These are phyloP conservation scores for Nannizziopsis arthrosporioides DNA, from an alignment of 2,329 filamentous ascomycete genomes.

Conservation along the genomic window DNA sequence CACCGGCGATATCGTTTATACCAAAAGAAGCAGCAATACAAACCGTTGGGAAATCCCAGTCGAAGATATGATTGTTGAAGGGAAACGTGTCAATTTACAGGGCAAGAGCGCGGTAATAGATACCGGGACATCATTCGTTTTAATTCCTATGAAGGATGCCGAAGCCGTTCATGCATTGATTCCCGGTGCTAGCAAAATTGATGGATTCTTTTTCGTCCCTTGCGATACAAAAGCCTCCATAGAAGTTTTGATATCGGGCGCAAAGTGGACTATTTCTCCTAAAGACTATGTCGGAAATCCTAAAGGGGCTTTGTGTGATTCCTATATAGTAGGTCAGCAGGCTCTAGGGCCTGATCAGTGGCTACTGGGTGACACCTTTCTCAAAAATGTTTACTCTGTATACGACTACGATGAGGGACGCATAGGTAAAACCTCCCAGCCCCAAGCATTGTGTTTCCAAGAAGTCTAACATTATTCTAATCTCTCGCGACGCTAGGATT, in stretches of 20 bases:
- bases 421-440: conserved; percentile 22
- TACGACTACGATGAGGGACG: conserved; percentile 58
- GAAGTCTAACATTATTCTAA: background rate
- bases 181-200: conserved; percentile 46
- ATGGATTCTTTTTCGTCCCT: conserved; percentile 57
- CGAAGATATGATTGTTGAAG: conserved; percentile 53
- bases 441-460: background rate
- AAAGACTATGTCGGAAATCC: conserved; percentile 53
- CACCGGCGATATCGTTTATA: conserved; percentile 57
- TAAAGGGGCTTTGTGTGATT: conserved; percentile 38
- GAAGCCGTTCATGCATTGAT: conserved; percentile 56
- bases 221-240: conserved; percentile 54
- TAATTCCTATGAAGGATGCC: conserved; percentile 58
- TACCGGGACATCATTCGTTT: conserved; percentile 69
- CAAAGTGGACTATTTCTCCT: conserved; percentile 53
- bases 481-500: conserved; percentile 7
- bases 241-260: conserved; percentile 55
- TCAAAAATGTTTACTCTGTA: conserved; percentile 81
- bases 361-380: conserved; percentile 74
- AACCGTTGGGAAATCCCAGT: conserved; percentile 64
- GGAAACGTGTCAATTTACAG: conserved; percentile 43
- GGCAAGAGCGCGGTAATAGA: conserved; percentile 61
- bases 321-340: conserved; percentile 62
- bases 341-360: conserved; percentile 53
- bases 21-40: conserved; percentile 39